phyloP scores from a whole-genome alignment of 441 rosid genomes.

The Pelargonium citronellum region DNA sequence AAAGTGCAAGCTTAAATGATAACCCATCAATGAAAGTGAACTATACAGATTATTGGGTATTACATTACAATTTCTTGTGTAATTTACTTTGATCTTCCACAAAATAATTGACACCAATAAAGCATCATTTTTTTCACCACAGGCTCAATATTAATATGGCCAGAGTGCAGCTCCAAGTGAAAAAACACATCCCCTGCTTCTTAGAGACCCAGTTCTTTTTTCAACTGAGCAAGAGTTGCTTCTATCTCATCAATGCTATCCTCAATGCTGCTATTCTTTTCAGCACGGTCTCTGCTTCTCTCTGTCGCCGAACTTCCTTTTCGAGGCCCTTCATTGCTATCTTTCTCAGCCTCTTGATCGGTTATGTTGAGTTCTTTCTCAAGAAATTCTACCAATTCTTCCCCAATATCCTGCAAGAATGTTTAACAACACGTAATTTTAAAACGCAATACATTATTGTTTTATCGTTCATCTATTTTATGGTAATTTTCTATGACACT shows the following conservation, averaged over 20 bases:
- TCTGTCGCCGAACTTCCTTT: constrained; percentile 27
- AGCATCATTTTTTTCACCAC: too few species aligned
- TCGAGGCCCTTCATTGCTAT: constrained; percentile 23
- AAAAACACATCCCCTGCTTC: neutral
- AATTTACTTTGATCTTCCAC: too few species aligned
- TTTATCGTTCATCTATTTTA: neutral
- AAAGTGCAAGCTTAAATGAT: too few species aligned
- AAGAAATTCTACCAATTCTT: constrained; percentile 90
- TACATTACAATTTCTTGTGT: too few species aligned
- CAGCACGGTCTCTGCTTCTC: constrained; percentile 25
- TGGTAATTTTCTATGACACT: neutral
- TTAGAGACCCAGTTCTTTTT: constrained; percentile 78
- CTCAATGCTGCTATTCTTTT: constrained; percentile 50
- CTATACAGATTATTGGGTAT: too few species aligned
- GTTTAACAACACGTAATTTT: neutral
- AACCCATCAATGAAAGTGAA: too few species aligned
- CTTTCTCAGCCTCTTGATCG: constrained; percentile 40
- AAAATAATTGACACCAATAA: too few species aligned
- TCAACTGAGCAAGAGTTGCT: constrained; percentile 76
- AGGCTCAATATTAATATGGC: too few species aligned
- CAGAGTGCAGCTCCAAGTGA: neutral
- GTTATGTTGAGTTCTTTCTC: constrained; percentile 87
- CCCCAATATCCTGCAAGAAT: constrained; percentile 67
- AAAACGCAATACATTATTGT: neutral
- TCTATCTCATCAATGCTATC: constrained; percentile 83